A percentile compares a stretch with the other conserved stretches of the same genome.
These are phyloP conservation scores for Lepidium aucheri DNA, from an alignment of 345 rosid genomes.

Conservation along the genomic window DNA sequence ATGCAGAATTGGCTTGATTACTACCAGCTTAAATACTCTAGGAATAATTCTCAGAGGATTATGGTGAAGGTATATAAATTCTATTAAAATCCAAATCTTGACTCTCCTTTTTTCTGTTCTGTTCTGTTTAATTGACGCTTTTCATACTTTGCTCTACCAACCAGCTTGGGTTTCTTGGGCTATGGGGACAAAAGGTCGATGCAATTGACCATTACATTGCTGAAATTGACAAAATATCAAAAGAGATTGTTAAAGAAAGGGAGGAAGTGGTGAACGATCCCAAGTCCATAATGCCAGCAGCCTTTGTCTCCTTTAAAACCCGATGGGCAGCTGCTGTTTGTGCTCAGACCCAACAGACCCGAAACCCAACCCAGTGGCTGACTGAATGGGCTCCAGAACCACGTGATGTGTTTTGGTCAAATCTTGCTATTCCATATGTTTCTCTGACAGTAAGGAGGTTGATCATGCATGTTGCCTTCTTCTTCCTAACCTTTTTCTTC, in stretches of 20 bases:
- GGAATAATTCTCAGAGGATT: slow-evolving; percentile 47
- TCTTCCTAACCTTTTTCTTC: slow-evolving; percentile 93
- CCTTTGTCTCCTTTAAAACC: slow-evolving; percentile 91
- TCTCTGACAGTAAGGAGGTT: slow-evolving; percentile 61
- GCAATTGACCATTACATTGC: slow-evolving; percentile 58
- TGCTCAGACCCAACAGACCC: slow-evolving; percentile 92
- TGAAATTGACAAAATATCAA: slow-evolving; percentile 54
- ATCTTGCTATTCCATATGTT: slow-evolving; percentile 85
- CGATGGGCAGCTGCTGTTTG: slow-evolving; percentile 99
- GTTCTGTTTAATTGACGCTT: background rate
- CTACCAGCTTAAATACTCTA: slow-evolving; percentile 55
- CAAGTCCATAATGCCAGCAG: slow-evolving; percentile 75
- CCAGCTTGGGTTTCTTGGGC: slow-evolving; percentile 91
- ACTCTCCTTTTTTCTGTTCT: background rate
- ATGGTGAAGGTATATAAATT: slow-evolving; percentile 58
- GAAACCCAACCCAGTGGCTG: slow-evolving; percentile 87
- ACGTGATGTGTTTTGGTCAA: slow-evolving; percentile 81
- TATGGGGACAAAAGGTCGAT: slow-evolving; percentile 71
- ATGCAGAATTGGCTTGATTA: slow-evolving; percentile 90
- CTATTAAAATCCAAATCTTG: background rate
- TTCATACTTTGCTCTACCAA: slow-evolving; percentile 7
- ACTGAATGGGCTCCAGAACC: slow-evolving; percentile 99
- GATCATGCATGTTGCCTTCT: slow-evolving; percentile 79
- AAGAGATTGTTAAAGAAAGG: slow-evolving; percentile 67
- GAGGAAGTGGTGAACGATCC: slow-evolving; percentile 66